A percentile compares a stretch with the other conserved stretches of the same genome.
These are phyloP conservation scores for Thraustotheca clavata DNA, from an alignment of 352 stramenopile genomes.

Conservation along the genomic window DNA sequence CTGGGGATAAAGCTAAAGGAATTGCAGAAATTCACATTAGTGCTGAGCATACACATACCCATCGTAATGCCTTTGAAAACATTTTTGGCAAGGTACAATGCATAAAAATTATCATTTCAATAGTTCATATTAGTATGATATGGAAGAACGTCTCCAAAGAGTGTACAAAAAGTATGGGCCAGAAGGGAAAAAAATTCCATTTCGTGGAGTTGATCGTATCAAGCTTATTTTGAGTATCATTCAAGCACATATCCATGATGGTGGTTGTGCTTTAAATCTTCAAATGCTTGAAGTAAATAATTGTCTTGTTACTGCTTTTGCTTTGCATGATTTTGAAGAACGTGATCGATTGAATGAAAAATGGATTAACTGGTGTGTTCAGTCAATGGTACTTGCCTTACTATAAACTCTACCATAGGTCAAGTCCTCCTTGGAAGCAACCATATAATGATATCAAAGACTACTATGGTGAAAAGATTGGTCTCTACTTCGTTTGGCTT, in stretches of 20 bases:
- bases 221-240: slow-evolving; percentile 70
- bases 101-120: neutral
- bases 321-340: slow-evolving; percentile 47
- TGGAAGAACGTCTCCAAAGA: slow-evolving; percentile 45
- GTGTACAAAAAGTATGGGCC: slow-evolving; percentile 62
- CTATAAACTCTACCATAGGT: too few species aligned
- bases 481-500: slow-evolving; percentile 96
- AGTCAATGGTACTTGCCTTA: too few species aligned
- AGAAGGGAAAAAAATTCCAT: slow-evolving; percentile 44
- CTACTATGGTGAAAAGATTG: slow-evolving; percentile 87
- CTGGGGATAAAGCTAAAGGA: slow-evolving; percentile 42
- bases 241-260: slow-evolving; percentile 41
- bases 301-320: slow-evolving; percentile 52
- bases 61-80: slow-evolving; percentile 55
- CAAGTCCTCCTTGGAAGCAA: slow-evolving; percentile 41
- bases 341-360: slow-evolving; percentile 36
- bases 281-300: slow-evolving; percentile 40
- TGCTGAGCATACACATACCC: slow-evolving; percentile 36
- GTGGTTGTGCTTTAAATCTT: slow-evolving; percentile 49
- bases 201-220: slow-evolving; percentile 63
- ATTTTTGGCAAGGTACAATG: slow-evolving; percentile 48
- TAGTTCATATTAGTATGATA: slow-evolving; percentile 40
- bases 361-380: slow-evolving; percentile 57
- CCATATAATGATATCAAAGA: slow-evolving; percentile 58
- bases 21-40: slow-evolving; percentile 61